Evolutionary conservation across 1,139 yeast genomes (phyloP).

Genomic region (Yamadazyma triangularis): DNA sequence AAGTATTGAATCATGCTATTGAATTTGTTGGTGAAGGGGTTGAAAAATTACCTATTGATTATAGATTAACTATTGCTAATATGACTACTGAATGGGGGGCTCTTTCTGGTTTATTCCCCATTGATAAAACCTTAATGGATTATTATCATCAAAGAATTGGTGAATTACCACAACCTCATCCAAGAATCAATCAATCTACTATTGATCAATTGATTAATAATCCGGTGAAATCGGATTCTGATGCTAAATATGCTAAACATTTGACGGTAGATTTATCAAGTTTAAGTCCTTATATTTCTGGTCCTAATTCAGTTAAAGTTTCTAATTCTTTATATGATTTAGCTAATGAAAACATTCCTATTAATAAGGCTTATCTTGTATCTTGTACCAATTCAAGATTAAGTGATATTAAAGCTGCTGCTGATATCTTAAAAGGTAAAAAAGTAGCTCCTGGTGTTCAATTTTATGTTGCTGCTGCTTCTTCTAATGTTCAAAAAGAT

Average conservation of each 20-base stretch:
- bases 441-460: conserved; percentile 87
- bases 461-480: conserved; percentile 96
- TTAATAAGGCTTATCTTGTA: conserved; percentile 94
- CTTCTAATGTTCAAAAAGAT: conserved; percentile 85
- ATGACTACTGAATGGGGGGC: conserved; percentile 99
- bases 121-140: conserved; percentile 68
- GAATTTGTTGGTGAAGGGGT: conserved; percentile 93
- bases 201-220: conserved; percentile 46
- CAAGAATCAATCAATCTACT: conserved; percentile 68
- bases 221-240: conserved; percentile 56
- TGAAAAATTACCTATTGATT: conserved; percentile 71
- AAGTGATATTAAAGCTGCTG: conserved; percentile 92
- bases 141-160: conserved; percentile 72
- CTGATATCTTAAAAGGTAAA: conserved; percentile 72
- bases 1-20: conserved; percentile 94
- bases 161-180: conserved; percentile 74
- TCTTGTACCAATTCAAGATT: conserved; percentile 95
- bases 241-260: conserved; percentile 84
- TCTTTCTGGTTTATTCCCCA: conserved; percentile 91
- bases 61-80: conserved; percentile 92
- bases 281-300: conserved; percentile 86
- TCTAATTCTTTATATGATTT: conserved; percentile 75
- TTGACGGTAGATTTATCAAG: conserved; percentile 77
- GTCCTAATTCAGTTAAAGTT: conserved; percentile 95
- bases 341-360: conserved; percentile 65